A percentile compares a stretch with the other conserved stretches of the same genome.
Conservation (phyloP, 495 filamentous ascomycete genomes). For the Podospora didyma region DNA sequence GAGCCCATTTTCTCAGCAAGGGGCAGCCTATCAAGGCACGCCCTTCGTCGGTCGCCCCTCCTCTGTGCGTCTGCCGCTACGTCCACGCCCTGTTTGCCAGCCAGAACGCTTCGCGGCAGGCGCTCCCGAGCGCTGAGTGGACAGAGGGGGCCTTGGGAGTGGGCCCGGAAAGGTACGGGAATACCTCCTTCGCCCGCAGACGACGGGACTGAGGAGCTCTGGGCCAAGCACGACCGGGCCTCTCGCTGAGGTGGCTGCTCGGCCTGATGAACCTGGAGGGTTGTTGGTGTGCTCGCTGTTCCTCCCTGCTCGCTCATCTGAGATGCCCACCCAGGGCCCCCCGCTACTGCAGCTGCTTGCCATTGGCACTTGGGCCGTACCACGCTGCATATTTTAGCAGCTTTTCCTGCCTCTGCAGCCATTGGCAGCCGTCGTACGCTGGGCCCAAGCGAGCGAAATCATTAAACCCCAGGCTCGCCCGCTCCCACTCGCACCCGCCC, state of each 20-base stretch:
- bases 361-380: constrained; percentile 21
- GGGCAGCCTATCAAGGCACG: constrained; percentile 11
- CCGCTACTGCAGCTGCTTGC: constrained; percentile 20
- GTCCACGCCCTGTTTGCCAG: constrained; percentile 3
- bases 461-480: constrained; percentile 37
- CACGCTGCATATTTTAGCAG: constrained; percentile 5
- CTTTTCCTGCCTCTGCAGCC: constrained; percentile 1
- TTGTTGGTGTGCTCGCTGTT: neutral
- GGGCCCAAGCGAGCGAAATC: constrained; percentile 24
- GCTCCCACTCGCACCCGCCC: constrained; percentile 17
- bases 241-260: neutral
- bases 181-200: no score
- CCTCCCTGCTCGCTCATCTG: constrained; percentile 7
- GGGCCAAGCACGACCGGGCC: neutral
- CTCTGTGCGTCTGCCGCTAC: constrained; percentile 1
- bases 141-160: neutral
- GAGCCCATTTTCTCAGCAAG: constrained; percentile 11
- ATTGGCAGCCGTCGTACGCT: constrained; percentile 16
- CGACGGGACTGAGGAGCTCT: no score
- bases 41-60: constrained; percentile 3
- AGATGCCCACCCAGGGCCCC: constrained; percentile 13
- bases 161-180: neutral
- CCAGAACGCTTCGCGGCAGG: constrained; percentile 3
- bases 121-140: constrained; percentile 13
- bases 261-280: no score